Conservation (phyloP, 352 stramenopile genomes). For the Halophytophthora batemanensis region DNA sequence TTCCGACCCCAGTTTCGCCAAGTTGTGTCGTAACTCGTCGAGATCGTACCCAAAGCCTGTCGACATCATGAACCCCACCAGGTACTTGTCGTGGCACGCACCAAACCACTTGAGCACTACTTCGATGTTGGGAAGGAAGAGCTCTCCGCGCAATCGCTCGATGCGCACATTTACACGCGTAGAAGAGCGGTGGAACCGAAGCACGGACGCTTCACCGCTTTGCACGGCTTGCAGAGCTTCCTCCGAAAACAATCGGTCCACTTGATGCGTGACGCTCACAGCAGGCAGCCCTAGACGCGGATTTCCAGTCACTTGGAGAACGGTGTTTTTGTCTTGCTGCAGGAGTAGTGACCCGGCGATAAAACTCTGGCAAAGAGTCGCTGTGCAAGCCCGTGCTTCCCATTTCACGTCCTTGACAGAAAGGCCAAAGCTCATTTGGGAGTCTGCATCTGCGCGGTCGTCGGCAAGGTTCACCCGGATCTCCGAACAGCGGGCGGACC, state of each 20-base stretch:
- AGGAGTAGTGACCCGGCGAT: conserved; percentile 24
- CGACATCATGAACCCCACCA: conserved; percentile 64
- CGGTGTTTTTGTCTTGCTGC: conserved; percentile 27
- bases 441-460: conserved; percentile 13
- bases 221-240: conserved; percentile 5
- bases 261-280: conserved; percentile 38
- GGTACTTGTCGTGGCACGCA: conserved; percentile 39
- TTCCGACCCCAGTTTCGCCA: conserved; percentile 43
- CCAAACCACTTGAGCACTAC: conserved; percentile 36
- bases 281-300: conserved; percentile 35
- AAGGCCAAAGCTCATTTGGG: conserved; percentile 20
- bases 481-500: conserved; percentile 25
- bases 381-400: conserved; percentile 33
- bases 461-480: conserved; percentile 32
- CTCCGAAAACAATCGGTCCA: conserved; percentile 37
- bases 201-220: conserved; percentile 7
- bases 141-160: conserved; percentile 26
- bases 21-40: conserved; percentile 51
- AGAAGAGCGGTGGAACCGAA: conserved; percentile 21
- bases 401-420: conserved; percentile 32
- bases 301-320: conserved; percentile 41
- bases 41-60: conserved; percentile 61
- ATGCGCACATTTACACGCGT: conserved; percentile 23
- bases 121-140: conserved; percentile 48
- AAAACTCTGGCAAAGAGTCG: conserved; percentile 25